Percentiles rank a stretch among this genome's conserved stretches.
phyloP scores from a whole-genome alignment of 192 early-diverging fungal genomes.

The Dimargaris cristalligena region DNA sequence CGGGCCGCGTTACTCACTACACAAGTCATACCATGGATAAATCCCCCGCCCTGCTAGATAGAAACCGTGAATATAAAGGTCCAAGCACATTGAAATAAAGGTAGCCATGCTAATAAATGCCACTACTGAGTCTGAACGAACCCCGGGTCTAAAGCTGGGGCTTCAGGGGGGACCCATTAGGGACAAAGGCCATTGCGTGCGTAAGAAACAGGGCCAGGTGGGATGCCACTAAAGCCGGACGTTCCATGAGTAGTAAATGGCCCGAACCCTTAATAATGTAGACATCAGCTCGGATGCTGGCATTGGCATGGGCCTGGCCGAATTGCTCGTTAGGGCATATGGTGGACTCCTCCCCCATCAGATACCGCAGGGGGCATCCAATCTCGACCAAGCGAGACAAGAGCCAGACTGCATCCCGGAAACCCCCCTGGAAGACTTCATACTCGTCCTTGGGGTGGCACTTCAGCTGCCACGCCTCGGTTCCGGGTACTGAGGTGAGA shows the following conservation, averaged over 20 bases:
- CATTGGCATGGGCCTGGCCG: constrained; percentile 12
- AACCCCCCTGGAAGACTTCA: constrained; percentile 15
- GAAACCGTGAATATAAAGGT: neutral
- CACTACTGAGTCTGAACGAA: neutral
- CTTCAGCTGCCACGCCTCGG: constrained; percentile 15
- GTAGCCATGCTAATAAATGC: neutral
- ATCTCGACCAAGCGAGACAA: constrained; percentile 14
- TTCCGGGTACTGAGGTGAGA: constrained; percentile 3
- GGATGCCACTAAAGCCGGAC: constrained; percentile 15
- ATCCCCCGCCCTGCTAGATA: too few relatives aligned
- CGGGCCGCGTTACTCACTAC: too few relatives aligned
- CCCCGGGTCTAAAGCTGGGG: neutral
- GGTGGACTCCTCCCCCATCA: constrained; percentile 19
- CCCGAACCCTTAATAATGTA: constrained; percentile 15
- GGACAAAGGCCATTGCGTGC: neutral
- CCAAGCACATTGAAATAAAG: neutral
- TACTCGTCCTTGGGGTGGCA: constrained; percentile 22
- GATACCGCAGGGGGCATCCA: constrained; percentile 17
- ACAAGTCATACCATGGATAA: too few relatives aligned
- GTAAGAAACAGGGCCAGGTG: constrained; percentile 14
- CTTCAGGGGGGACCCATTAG: neutral
- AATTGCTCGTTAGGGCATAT: constrained; percentile 13
- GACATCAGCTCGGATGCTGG: constrained; percentile 11
- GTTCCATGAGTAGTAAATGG: constrained; percentile 19
- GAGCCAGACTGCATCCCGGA: constrained; percentile 12